Conservation (phyloP, 2,329 filamentous ascomycete species). For the Sporothrix pseudoabietina region DNA sequence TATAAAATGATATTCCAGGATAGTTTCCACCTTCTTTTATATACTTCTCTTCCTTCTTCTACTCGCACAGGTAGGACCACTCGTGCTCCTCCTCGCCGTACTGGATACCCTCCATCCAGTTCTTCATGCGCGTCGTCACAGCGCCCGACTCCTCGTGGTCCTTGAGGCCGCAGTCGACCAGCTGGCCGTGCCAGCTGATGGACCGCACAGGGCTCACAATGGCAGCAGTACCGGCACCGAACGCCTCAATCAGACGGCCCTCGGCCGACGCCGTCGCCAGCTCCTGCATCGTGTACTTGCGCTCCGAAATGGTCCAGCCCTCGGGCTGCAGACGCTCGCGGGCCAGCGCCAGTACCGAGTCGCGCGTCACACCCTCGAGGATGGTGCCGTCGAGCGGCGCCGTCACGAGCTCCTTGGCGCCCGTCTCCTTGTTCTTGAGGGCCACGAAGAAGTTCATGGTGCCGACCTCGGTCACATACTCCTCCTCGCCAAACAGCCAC, state of each 20-base stretch:
- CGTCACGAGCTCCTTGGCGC: constrained; percentile 90
- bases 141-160: constrained; percentile 84
- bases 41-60: not conserved
- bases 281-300: constrained; percentile 90
- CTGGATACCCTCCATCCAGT: constrained; percentile 94
- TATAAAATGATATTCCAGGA: constrained; percentile 6
- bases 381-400: constrained; percentile 96
- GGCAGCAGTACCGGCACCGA: constrained; percentile 90
- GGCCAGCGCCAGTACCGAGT: constrained; percentile 85
- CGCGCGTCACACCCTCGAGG: constrained; percentile 88
- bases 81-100: constrained; percentile 90
- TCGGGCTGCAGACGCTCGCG: constrained; percentile 78
- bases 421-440: constrained; percentile 80
- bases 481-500: constrained; percentile 94
- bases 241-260: constrained; percentile 86
- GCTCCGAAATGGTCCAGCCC: constrained; percentile 86
- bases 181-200: constrained; percentile 83
- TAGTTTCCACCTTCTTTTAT: not conserved
- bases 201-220: constrained; percentile 87
- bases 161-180: constrained; percentile 80
- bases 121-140: constrained; percentile 83
- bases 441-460: constrained; percentile 98
- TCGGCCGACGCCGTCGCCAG: constrained; percentile 78
- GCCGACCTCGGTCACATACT: constrained; percentile 94
- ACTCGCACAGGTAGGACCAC: constrained; percentile 71